These are phyloP conservation scores for Saccharomycopsis hybrid DNA, from an alignment of 1,139 yeast species.

Conservation along the genomic window DNA sequence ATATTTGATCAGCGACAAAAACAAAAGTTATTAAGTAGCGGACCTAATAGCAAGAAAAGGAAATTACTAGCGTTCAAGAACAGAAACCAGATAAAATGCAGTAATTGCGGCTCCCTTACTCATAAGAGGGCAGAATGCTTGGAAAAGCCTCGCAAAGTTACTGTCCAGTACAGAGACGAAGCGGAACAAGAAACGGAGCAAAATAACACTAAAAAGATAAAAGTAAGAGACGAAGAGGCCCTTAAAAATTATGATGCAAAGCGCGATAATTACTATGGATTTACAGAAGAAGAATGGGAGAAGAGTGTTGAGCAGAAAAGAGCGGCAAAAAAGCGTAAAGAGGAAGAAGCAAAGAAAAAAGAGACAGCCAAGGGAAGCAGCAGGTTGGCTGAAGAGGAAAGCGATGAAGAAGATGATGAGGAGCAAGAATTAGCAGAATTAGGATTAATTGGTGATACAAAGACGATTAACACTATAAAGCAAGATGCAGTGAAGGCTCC, in stretches of 20 bases:
- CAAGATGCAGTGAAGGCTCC: slow-evolving; percentile 20
- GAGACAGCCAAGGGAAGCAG: slow-evolving; percentile 22
- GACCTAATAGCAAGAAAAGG: too few relatives aligned
- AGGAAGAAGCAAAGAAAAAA: slow-evolving; percentile 24
- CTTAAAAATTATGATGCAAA: slow-evolving; percentile 54
- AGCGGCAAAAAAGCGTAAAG: slow-evolving; percentile 28
- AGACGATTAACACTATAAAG: slow-evolving; percentile 1
- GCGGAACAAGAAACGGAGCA: slow-evolving; percentile 25
- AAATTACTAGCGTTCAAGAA: slow-evolving; percentile 23
- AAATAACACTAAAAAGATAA: slow-evolving; percentile 2
- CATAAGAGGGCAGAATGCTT: slow-evolving; percentile 45
- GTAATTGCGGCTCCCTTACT: slow-evolving; percentile 45
- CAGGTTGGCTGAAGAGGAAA: slow-evolving; percentile 16
- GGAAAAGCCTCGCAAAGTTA: slow-evolving; percentile 42
- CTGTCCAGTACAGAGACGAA: slow-evolving; percentile 30
- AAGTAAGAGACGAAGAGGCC: background rate
- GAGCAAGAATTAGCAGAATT: slow-evolving; percentile 42
- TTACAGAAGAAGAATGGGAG: slow-evolving; percentile 53
- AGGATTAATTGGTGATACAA: slow-evolving; percentile 29
- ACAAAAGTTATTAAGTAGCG: too few relatives aligned
- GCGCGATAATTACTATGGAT: slow-evolving; percentile 77
- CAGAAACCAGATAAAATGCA: slow-evolving; percentile 38
- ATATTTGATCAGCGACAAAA: slow-evolving; percentile 19
- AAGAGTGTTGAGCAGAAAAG: slow-evolving; percentile 38
- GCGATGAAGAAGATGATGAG: slow-evolving; percentile 23